phyloP scores from a whole-genome alignment of 352 stramenopile genomes.

The Phytophthora sp. region DNA sequence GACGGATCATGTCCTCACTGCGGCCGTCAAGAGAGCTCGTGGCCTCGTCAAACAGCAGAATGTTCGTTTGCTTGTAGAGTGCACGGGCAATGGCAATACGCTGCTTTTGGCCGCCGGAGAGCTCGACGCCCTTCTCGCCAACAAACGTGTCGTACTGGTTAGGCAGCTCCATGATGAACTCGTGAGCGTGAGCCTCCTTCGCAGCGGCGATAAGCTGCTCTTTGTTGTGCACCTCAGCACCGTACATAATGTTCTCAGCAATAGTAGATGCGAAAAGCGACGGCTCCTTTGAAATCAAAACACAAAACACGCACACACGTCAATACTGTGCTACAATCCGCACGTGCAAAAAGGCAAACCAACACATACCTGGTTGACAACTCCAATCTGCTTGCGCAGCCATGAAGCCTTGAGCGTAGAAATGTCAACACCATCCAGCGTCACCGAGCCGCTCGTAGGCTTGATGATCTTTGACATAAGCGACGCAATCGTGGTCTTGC shows the following conservation, averaged over 20 bases:
- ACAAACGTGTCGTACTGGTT: slow-evolving; percentile 97
- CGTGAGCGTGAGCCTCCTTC: slow-evolving; percentile 77
- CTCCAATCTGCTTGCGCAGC: slow-evolving; percentile 85
- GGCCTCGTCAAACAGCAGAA: slow-evolving; percentile 86
- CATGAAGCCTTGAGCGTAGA: slow-evolving; percentile 66
- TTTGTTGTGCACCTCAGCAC: slow-evolving; percentile 54
- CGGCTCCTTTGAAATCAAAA: slow-evolving; percentile 45
- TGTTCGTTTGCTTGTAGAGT: slow-evolving; percentile 82
- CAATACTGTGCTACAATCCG: slow-evolving; percentile 2
- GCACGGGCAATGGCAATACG: slow-evolving; percentile 86
- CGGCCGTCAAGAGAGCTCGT: slow-evolving; percentile 84
- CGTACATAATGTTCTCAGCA: slow-evolving; percentile 89
- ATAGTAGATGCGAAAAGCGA: slow-evolving; percentile 85
- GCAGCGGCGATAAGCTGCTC: slow-evolving; percentile 62
- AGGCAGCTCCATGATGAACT: slow-evolving; percentile 85
- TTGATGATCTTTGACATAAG: slow-evolving; percentile 83
- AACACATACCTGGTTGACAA: slow-evolving; percentile 73
- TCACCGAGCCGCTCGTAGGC: slow-evolving; percentile 61
- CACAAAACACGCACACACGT: slow-evolving; percentile 14
- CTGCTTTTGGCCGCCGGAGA: slow-evolving; percentile 98
- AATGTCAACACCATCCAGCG: slow-evolving; percentile 78
- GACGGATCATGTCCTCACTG: slow-evolving; percentile 83
- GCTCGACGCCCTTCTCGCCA: slow-evolving; percentile 96
- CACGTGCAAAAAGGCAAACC: neutral
- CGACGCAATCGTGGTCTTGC: slow-evolving; percentile 85